Conservation (phyloP, 176 grass and related monocot species). For the Oryza meyeriana region DNA sequence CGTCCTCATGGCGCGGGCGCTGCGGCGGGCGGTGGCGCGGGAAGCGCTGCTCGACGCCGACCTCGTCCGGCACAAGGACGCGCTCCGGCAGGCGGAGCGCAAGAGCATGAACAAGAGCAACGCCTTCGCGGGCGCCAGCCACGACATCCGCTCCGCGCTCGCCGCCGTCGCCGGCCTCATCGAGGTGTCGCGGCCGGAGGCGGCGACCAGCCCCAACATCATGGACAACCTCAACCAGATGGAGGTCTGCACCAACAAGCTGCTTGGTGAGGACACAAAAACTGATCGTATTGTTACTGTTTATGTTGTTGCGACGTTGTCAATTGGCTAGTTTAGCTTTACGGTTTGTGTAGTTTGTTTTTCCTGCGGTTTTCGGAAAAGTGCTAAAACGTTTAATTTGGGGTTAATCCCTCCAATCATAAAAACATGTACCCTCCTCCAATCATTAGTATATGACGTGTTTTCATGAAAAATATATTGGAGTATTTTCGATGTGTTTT, state of each 20-base stretch:
- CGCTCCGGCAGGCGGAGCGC: conserved; percentile 65
- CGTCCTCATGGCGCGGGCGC: neutral
- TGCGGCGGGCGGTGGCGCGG: conserved; percentile 6
- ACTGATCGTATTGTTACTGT: neutral
- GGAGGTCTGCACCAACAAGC: conserved; percentile 47
- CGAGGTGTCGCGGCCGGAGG: conserved; percentile 35
- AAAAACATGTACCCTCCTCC: no score
- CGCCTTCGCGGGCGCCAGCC: conserved; percentile 65
- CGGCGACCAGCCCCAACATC: conserved; percentile 23
- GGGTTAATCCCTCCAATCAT: no score
- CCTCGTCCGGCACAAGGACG: conserved; percentile 58
- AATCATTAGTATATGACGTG: no score
- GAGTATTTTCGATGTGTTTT: no score
- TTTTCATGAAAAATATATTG: no score
- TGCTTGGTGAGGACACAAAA: conserved; percentile 47
- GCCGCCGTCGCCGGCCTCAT: conserved; percentile 46
- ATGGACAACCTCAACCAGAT: conserved; percentile 48
- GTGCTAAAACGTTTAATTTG: no score
- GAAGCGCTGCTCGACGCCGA: conserved; percentile 47
- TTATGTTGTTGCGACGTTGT: neutral
- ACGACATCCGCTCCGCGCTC: conserved; percentile 63
- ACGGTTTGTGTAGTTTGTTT: no score
- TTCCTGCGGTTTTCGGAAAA: no score
- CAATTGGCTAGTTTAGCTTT: neutral
- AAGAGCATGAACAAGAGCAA: conserved; percentile 95